Conservation (phyloP, 768 basidiomycete genomes). For the Phaeotremella skinneri region DNA sequence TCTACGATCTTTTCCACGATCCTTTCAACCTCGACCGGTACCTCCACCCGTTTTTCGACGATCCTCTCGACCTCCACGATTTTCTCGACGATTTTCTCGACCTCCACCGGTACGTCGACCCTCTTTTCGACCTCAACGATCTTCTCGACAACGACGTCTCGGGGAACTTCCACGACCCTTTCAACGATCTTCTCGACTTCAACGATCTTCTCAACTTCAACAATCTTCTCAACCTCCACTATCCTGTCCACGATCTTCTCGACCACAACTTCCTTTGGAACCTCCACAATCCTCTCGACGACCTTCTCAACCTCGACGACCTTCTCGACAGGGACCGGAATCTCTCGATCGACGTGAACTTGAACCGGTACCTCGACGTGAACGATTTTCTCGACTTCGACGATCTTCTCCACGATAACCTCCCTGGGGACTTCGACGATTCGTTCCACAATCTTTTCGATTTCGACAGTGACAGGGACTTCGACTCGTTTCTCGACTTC, state of each 20-base stretch:
- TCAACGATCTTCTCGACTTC: conserved; percentile 42
- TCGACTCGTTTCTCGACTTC: conserved; percentile 37
- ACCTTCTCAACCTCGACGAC: conserved; percentile 37
- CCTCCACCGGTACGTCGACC: conserved; percentile 38
- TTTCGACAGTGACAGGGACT: conserved; percentile 32
- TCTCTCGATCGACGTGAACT: conserved; percentile 20
- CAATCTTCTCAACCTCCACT: conserved; percentile 33
- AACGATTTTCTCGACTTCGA: conserved; percentile 9
- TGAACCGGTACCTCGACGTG: conserved; percentile 28
- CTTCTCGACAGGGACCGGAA: conserved; percentile 25
- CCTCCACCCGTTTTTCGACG: conserved; percentile 33
- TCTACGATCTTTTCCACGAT: conserved; percentile 32
- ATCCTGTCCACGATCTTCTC: conserved; percentile 32
- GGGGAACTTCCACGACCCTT: too few species aligned
- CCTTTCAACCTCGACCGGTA: conserved; percentile 36
- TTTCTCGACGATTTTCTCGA: conserved; percentile 24
- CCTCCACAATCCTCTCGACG: conserved; percentile 26
- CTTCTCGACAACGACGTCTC: conserved; percentile 28
- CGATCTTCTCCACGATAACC: conserved; percentile 4
- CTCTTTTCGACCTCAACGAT: conserved; percentile 35
- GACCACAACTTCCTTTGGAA: conserved; percentile 10
- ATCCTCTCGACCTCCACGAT: conserved; percentile 34
- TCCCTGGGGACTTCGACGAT: conserved; percentile 26
- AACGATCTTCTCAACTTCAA: conserved; percentile 37
- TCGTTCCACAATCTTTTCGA: conserved; percentile 35